Evolutionary conservation across 805 yeast genomes (phyloP), one percentile per base, ranked within the genome.

Genomic region (Kuraishia ogatae): DNA sequence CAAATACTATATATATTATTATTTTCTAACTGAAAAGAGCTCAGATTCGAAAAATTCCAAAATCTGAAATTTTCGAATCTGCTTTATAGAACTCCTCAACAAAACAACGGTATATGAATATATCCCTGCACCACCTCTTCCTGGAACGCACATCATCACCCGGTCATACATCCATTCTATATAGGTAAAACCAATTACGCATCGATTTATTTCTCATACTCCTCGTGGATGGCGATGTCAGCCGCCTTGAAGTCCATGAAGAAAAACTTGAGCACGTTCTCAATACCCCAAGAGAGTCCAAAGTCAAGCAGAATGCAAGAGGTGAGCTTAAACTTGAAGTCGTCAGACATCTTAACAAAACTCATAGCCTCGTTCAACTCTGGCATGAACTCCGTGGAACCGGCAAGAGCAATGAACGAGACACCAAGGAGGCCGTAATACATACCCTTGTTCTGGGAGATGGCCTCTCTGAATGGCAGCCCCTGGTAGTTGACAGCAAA

Each of bases 401-500:
- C 97, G 11, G 93, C 80, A 56, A 94, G 71, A 1, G 97, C 96
- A 64, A 94, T 78, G 48, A 81, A 89, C 23, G 96, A 87, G 61
- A 93, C 97, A 61, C 97, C 97, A 43, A 93, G 67, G 56, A 94
- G 78, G 23, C 99, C 99, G 63, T 89, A 93, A 74, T 87, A 93
- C 98, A 94, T 94, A 61, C 97, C 98, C 72, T 85, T 88, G 74
- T 94, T 94, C 70, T 87, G 96, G 54, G 76, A 77, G 63, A 94
- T 87, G 56, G 89, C 83, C 73, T 94, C 97, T 70, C 96, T 86
- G 76, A 94, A 94, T 55, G 99, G 99, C 62, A 87, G 84, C 55
- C 99, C 99, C 75, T 90, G 96, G 72, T 94, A 94, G 74, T 94
- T 94, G 56, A 94, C 97, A 21, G 97, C 97, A 76, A 92, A 94